Base-by-base conservation (phyloP, 768 basidiomycete genomes). In the Tylopilus vinaceipallidus region DNA sequence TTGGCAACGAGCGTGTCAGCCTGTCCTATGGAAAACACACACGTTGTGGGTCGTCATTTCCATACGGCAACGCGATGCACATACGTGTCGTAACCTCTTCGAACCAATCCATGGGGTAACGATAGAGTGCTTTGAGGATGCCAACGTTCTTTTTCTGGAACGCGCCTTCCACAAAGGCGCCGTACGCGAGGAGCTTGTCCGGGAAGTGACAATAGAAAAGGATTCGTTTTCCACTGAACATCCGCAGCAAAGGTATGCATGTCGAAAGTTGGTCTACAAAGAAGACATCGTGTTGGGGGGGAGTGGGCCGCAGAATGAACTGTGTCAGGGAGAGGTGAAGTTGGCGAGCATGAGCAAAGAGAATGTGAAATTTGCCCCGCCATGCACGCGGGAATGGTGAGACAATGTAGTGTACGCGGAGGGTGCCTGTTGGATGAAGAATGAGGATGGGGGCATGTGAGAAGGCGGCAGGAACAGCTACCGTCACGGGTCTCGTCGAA, bases 151-250 rank as follows among this genome's bases (percentile, higher is more conserved):
- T 73, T 59, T 65, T 76, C 33, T 63, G 66, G 36, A 68, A 59
- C 46, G 72, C 67, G 12, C 80, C 84, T 45, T 86, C 82, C 0
- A 83, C 75, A 60, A 78, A 67, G 4, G 69, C 82, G 0, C 88
- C 88, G 53, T 82, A 80, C 6, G 87, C 82, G 23, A 98, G 78
- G 1, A 98, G 75, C 67, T 95, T 95, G 71, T 99, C 95, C 0
- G 95, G 97, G 57, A 99, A 98, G 66, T 98, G 97, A 57, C 93
- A 95, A 66, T 99, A 98, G 69, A 98, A 98, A 17, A 98, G 86
- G 26, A 95, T 89, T 2, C 91, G 83, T n/a, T 81, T 90, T 19
- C 75, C 74, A 3, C 75, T 79, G 13, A 90, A 60, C 51, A 72
- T 60, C 3, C 90, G 80, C 0, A 99, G 75, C 50, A 97, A 74